Evolutionary conservation across 805 yeast genomes (phyloP).

Genomic region (Vanderwaltozyma polyspora): DNA sequence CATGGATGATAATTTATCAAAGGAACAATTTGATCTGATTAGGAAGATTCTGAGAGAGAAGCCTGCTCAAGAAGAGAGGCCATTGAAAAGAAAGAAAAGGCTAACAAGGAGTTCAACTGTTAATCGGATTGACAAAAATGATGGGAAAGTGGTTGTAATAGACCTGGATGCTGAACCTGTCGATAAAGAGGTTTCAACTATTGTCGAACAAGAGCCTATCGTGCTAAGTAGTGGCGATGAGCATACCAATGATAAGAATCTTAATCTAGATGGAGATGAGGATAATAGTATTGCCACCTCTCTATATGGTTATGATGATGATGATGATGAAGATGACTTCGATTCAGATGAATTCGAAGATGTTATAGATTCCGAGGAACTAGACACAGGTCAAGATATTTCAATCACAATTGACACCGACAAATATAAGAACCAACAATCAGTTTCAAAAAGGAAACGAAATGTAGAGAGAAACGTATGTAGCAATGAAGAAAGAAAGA

Average conservation of each 20-base stretch:
- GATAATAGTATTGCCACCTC: neutral
- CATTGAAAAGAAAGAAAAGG: neutral
- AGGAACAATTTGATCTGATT: constrained; percentile 24
- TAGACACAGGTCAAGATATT: constrained; percentile 16
- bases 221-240: too few relatives aligned
- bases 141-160: constrained; percentile 2
- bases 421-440: constrained; percentile 4
- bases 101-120: constrained; percentile 1
- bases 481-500: constrained; percentile 42
- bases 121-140: constrained; percentile 1
- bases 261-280: neutral
- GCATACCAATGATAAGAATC: neutral
- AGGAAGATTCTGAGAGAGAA: constrained; percentile 22
- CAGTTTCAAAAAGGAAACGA: constrained; percentile 12
- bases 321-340: constrained; percentile 14
- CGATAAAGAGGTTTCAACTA: neutral
- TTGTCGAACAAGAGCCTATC: too few relatives aligned
- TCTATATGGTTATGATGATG: neutral
- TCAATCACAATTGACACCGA: constrained; percentile 17
- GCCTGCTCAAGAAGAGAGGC: constrained; percentile 4
- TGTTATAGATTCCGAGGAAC: constrained; percentile 5
- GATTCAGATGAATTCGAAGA: constrained; percentile 21
- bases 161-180: constrained; percentile 1
- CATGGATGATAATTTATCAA: constrained; percentile 19
- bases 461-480: constrained; percentile 28